Percentiles rank a stretch among this genome's conserved stretches.
Evolutionary conservation across 495 filamentous ascomycete species (phyloP).

Genomic region (Aspergillus cavernicola): DNA sequence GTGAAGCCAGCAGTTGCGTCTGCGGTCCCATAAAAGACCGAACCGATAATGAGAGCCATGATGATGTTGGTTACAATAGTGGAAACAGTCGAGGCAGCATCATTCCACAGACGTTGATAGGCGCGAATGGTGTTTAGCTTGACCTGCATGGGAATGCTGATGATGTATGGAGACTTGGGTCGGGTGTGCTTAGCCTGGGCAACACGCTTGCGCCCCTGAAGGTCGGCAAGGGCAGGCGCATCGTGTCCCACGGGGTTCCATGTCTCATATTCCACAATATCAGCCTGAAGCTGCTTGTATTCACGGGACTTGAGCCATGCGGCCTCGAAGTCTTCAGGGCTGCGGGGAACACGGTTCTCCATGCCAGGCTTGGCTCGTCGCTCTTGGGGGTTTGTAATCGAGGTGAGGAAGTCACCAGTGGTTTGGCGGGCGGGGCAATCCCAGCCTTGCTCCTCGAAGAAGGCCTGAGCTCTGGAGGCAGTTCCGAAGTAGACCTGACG

Average conservation of each 20-base stretch:
- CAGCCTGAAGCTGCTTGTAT: constrained; percentile 37
- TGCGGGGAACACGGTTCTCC: constrained; percentile 57
- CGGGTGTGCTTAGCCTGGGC: constrained; percentile 11
- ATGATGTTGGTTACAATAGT: constrained; percentile 63
- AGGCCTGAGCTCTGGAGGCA: constrained; percentile 46
- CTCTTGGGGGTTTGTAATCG: constrained; percentile 58
- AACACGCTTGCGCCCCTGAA: background rate
- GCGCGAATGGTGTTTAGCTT: constrained; percentile 37
- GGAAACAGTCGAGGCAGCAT: constrained; percentile 61
- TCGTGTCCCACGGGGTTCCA: constrained; percentile 19
- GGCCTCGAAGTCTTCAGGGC: constrained; percentile 58
- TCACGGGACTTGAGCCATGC: constrained; percentile 45
- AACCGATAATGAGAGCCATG: constrained; percentile 71
- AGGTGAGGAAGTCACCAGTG: constrained; percentile 64
- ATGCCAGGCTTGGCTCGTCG: constrained; percentile 54
- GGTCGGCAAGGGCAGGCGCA: background rate
- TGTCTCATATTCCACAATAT: constrained; percentile 43
- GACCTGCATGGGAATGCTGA: constrained; percentile 31
- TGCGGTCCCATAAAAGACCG: constrained; percentile 71
- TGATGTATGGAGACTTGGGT: constrained; percentile 32
- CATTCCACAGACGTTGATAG: constrained; percentile 53
- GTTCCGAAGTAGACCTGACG: constrained; percentile 59
- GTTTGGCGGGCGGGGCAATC: constrained; percentile 48
- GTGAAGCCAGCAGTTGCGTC: constrained; percentile 62
- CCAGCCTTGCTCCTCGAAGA: constrained; percentile 55